Conservation (phyloP, 768 basidiomycete genomes). For the Pholiota microspora region DNA sequence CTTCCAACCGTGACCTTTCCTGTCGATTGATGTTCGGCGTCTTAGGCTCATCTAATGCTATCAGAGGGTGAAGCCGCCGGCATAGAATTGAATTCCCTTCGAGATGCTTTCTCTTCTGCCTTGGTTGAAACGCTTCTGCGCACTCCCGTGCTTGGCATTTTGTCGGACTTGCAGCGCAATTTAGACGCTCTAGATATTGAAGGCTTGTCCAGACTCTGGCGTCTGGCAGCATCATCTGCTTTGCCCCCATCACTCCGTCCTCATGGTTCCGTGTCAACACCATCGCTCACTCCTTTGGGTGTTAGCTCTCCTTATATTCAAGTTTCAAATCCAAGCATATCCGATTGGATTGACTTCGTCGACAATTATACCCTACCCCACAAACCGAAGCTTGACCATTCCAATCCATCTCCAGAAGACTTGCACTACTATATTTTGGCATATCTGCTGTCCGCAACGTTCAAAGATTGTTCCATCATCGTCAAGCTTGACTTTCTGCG, state of each 20-base stretch:
- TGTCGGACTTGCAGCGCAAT: constrained; percentile 65
- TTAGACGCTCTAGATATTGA: constrained; percentile 88
- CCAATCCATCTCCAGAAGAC: constrained; percentile 36
- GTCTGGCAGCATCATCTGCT: constrained; percentile 24
- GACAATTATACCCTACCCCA: constrained; percentile 44
- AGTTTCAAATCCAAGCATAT: constrained; percentile 50
- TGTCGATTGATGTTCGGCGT: constrained; percentile 4
- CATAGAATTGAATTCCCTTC: constrained; percentile 28
- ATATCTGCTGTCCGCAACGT: constrained; percentile 85
- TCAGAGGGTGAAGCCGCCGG: constrained; percentile 15
- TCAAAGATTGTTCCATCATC: constrained; percentile 90
- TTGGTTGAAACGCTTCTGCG: constrained; percentile 47
- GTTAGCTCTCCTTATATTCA: constrained; percentile 28
- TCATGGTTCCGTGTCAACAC: constrained; percentile 10
- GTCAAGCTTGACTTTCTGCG: constrained; percentile 32
- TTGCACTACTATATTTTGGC: constrained; percentile 67
- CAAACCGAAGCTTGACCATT: constrained; percentile 31
- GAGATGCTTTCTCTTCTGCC: constrained; percentile 48
- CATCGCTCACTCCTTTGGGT: constrained; percentile 30
- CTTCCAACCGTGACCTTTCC: not conserved
- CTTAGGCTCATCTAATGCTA: constrained; percentile 29
- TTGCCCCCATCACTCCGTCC: constrained; percentile 18
- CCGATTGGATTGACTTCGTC: constrained; percentile 68
- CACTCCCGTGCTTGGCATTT: constrained; percentile 49
- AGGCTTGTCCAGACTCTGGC: constrained; percentile 57